A percentile compares a stretch with the other conserved stretches of the same genome.
These are phyloP conservation scores for Yarrowia sp. DNA, from an alignment of 805 yeast genomes.

Conservation along the genomic window DNA sequence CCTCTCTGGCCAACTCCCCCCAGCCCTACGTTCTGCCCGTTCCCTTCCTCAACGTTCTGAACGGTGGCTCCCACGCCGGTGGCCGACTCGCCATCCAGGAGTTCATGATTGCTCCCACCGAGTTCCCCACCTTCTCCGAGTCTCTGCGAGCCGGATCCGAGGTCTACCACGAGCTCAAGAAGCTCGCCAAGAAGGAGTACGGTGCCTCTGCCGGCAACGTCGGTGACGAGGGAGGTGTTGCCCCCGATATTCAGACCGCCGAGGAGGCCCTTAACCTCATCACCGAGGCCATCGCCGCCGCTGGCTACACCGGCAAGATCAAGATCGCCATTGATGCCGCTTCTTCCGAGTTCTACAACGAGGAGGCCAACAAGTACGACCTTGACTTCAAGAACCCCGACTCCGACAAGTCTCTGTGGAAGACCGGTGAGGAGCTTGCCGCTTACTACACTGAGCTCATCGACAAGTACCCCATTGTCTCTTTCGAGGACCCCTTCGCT, in stretches of 20 bases:
- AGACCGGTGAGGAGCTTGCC: conserved; percentile 86
- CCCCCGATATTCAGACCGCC: conserved; percentile 95
- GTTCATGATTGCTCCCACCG: conserved; percentile 98
- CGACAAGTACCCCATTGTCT: conserved; percentile 94
- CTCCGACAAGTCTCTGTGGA: conserved; percentile 89
- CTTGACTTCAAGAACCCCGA: conserved; percentile 98
- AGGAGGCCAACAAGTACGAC: conserved; percentile 83
- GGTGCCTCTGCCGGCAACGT: conserved; percentile 99
- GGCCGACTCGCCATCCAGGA: conserved; percentile 99
- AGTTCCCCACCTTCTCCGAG: conserved; percentile 88
- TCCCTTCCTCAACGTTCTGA: conserved; percentile 97
- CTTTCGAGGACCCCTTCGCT: conserved; percentile 98
- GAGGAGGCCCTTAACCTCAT: conserved; percentile 97
- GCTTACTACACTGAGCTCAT: conserved; percentile 79
- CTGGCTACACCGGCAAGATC: conserved; percentile 95
- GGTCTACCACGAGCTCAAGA: conserved; percentile 96
- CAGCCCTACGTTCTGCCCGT: conserved; percentile 94
- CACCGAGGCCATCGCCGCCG: conserved; percentile 83
- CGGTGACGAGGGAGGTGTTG: conserved; percentile 99
- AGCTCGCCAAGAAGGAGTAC: conserved; percentile 90
- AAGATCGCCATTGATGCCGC: conserved; percentile 95
- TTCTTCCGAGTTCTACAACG: conserved; percentile 96
- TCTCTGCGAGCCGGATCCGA: conserved; percentile 97
- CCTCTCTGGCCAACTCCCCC: conserved; percentile 78
- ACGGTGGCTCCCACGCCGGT: conserved; percentile 99